Conservation (phyloP, 2,329 filamentous ascomycete genomes). For the Polychaeton citri region DNA sequence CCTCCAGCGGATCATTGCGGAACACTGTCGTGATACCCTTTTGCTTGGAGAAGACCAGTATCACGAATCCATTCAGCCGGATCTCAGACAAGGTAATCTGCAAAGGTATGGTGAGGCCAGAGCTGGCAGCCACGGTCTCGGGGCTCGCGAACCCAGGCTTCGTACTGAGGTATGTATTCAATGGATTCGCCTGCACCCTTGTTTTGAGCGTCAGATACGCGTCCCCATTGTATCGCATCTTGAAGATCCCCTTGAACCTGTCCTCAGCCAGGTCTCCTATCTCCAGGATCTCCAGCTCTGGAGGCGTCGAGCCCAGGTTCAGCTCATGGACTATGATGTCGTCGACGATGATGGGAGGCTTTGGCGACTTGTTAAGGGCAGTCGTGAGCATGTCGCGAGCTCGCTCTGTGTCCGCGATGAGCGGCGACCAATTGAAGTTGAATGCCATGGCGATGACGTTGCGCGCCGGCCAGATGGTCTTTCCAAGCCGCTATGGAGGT, state of each 20-base stretch:
- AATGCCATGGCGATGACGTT: conserved; percentile 60
- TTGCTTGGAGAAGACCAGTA: conserved; percentile 92
- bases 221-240: conserved; percentile 96
- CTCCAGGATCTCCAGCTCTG: conserved; percentile 91
- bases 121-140: conserved; percentile 77
- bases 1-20: conserved; percentile 93
- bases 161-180: conserved; percentile 89
- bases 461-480: neutral
- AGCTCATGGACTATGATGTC: conserved; percentile 97
- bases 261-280: conserved; percentile 96
- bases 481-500: neutral
- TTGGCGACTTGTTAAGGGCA: conserved; percentile 93
- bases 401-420: conserved; percentile 85
- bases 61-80: conserved; percentile 91
- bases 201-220: conserved; percentile 92
- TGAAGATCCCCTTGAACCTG: conserved; percentile 94
- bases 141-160: conserved; percentile 89
- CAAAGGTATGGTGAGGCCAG: conserved; percentile 88
- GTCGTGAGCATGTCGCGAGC: conserved; percentile 89
- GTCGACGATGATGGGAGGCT: conserved; percentile 97
- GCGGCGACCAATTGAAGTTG: conserved; percentile 99
- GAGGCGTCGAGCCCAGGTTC: conserved; percentile 87
- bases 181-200: conserved; percentile 88
- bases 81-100: conserved; percentile 95
- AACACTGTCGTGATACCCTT: conserved; percentile 96